Conservation (phyloP, 768 basidiomycete genomes). For the Leccinum truebloodii region DNA sequence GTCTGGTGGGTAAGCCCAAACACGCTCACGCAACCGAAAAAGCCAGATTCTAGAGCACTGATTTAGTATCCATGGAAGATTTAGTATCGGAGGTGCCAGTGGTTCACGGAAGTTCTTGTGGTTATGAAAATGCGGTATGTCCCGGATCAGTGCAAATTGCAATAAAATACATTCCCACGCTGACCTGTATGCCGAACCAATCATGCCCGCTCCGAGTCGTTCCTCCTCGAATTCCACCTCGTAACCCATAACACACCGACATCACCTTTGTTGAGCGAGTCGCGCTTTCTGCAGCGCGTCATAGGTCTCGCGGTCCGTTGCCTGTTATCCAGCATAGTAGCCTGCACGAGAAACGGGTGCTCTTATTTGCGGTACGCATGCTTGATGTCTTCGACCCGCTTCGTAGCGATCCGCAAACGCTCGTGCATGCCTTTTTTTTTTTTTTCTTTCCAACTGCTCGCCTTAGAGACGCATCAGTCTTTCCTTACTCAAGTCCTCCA, state of each 20-base stretch:
- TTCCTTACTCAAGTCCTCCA: slow-evolving; percentile 64
- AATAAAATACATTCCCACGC: no score
- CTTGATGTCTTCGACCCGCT: slow-evolving; percentile 67
- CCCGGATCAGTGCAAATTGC: no score
- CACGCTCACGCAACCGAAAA: not conserved
- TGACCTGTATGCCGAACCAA: no score
- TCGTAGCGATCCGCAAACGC: slow-evolving; percentile 77
- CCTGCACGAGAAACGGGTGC: slow-evolving; percentile 78
- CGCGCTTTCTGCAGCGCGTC: slow-evolving; percentile 50
- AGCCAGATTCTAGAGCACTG: not conserved
- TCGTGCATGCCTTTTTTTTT: slow-evolving; percentile 59
- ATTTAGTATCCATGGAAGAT: not conserved
- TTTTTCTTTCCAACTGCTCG: slow-evolving; percentile 88
- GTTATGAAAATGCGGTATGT: no score
- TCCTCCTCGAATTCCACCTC: no score
- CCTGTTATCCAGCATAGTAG: slow-evolving; percentile 78
- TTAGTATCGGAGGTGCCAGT: not conserved
- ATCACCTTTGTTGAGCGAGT: no score
- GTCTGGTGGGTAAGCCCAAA: not conserved
- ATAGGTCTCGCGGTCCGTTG: slow-evolving; percentile 68
- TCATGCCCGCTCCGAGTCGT: no score
- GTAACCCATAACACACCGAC: no score
- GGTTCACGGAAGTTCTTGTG: no score
- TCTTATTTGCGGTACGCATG: slow-evolving; percentile 95
- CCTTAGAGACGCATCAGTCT: slow-evolving; percentile 88